Percentiles rank a stretch among this genome's conserved stretches.
Conservation (phyloP, 257 asterid genomes). For the Solanum etuberosum region DNA sequence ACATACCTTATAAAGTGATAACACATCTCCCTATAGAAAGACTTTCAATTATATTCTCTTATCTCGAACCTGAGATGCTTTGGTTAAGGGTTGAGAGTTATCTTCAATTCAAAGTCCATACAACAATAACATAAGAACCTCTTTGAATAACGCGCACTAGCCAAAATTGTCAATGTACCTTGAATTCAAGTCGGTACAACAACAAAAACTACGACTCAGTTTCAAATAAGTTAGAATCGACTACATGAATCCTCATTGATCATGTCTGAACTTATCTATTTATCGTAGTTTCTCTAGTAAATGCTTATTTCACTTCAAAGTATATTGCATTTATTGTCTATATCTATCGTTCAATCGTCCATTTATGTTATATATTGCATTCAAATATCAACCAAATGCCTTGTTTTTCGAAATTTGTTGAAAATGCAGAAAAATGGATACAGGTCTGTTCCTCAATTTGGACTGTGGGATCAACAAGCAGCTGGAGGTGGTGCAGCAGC, state of each 20-base stretch:
- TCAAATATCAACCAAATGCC: not conserved
- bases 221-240: not conserved
- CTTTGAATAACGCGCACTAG: not conserved
- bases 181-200: not conserved
- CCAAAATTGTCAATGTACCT: not conserved
- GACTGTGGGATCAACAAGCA: not conserved
- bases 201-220: not conserved
- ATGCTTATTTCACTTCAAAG: not conserved
- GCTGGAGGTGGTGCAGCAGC: not conserved
- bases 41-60: not conserved
- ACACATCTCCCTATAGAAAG: not conserved
- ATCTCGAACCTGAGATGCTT: not conserved
- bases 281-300: not conserved
- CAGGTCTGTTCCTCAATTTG: not conserved
- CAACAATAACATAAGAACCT: not conserved
- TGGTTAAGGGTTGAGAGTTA: not conserved
- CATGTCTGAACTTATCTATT: not conserved
- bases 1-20: not conserved
- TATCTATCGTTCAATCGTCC: not conserved
- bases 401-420: not conserved
- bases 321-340: not conserved
- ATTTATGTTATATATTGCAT: not conserved
- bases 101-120: not conserved
- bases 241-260: not conserved
- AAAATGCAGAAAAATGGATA: conserved; percentile 2